Evolutionary conservation across 2,329 filamentous ascomycete species (phyloP).

Genomic region (Pyrenochaeta sp.): DNA sequence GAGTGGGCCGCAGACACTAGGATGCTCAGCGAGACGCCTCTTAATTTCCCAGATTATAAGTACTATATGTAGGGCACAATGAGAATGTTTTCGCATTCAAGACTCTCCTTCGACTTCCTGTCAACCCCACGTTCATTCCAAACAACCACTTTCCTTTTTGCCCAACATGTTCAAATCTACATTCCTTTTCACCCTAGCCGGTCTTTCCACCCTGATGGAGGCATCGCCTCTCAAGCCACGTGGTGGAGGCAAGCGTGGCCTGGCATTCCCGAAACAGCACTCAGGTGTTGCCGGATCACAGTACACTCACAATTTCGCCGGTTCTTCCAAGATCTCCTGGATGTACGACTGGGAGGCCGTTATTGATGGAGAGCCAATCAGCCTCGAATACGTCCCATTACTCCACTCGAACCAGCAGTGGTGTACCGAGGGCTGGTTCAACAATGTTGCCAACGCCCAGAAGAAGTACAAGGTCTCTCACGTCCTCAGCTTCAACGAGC

Average conservation of each 20-base stretch:
- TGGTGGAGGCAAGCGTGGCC: constrained; percentile 38
- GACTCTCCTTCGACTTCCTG: constrained; percentile 19
- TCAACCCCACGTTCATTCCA: constrained; percentile 24
- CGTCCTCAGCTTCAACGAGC: constrained; percentile 51
- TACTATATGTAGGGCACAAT: constrained; percentile 3
- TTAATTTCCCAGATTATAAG: constrained; percentile 24
- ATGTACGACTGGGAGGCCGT: constrained; percentile 72
- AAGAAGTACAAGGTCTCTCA: constrained; percentile 41
- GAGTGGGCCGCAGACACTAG: constrained; percentile 15
- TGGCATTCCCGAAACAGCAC: constrained; percentile 40
- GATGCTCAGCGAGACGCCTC: constrained; percentile 11
- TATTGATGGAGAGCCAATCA: constrained; percentile 53
- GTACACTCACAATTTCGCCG: constrained; percentile 31
- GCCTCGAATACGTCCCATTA: constrained; percentile 69
- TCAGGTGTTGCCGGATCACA: constrained; percentile 29
- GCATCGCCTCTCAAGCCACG: constrained; percentile 37
- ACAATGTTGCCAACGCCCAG: constrained; percentile 37
- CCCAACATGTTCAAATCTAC: constrained; percentile 31
- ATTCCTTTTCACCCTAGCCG: constrained; percentile 39
- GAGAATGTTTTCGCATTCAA: neutral
- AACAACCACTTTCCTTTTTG: constrained; percentile 13
- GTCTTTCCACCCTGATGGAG: constrained; percentile 35
- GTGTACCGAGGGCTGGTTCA: constrained; percentile 36
- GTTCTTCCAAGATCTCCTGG: constrained; percentile 61
- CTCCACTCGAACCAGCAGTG: constrained; percentile 42